Percentiles rank a stretch among this genome's conserved stretches.
These are phyloP conservation scores for Eimeria zaria DNA, from an alignment of 169 alveolate species.

Conservation along the genomic window DNA sequence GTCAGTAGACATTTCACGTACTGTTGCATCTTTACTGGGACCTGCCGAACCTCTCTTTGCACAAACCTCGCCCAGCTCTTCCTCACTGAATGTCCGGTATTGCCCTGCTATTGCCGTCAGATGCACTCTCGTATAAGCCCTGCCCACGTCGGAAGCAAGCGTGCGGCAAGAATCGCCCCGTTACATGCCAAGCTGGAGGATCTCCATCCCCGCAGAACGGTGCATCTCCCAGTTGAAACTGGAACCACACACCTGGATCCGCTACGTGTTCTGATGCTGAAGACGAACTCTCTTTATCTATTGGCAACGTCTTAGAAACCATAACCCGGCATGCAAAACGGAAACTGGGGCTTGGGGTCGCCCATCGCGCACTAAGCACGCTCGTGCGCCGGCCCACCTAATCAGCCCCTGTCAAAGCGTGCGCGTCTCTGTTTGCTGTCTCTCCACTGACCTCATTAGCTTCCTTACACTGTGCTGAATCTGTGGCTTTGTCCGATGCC, in stretches of 20 bases:
- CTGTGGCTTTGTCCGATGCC: not conserved
- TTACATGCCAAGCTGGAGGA: not conserved
- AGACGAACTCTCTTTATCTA: not conserved
- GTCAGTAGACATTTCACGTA: not conserved
- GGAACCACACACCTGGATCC: not conserved
- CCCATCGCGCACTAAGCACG: not conserved
- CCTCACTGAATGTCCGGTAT: not conserved
- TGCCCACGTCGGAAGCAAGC: not conserved
- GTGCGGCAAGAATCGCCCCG: not conserved
- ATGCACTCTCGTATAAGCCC: not conserved
- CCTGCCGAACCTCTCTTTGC: not conserved
- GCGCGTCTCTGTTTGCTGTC: not conserved
- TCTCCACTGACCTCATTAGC: not conserved
- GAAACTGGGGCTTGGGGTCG: not conserved
- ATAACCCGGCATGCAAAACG: not conserved
- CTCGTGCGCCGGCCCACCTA: not conserved
- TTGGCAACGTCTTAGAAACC: not conserved
- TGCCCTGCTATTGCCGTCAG: not conserved
- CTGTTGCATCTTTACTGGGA: not conserved
- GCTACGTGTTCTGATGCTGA: not conserved
- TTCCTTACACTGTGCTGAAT: not conserved
- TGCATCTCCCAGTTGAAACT: not conserved
- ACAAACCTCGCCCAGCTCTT: not conserved
- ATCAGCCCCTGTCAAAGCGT: not conserved
- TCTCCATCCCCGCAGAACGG: not conserved